Base-by-base conservation (phyloP, 129 eudicot genomes). In the Glebionis coronaria region DNA sequence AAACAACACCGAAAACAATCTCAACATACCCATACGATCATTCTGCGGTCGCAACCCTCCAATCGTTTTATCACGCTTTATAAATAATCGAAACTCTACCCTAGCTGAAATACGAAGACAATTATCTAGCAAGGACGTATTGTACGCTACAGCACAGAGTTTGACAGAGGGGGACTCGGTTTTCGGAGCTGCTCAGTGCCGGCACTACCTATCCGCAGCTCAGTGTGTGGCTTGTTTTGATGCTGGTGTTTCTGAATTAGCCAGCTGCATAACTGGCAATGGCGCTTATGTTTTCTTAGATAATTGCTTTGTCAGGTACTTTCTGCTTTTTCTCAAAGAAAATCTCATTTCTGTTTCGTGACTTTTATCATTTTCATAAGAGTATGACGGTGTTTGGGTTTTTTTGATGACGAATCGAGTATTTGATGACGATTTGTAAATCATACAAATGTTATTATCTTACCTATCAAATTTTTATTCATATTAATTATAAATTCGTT, bases 241-340 rank as follows among this genome's bases (percentile, higher is more conserved):
- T 75, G 74, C 61, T 0, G 83, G 19, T 4, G 73, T 64, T 62
- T 44, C 67, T 55, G 69, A 49, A 53, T 31, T 74, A 51, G 58
- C 21, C 46, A 57, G 12, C 69, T 79, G 83, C 38, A 0, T 58
- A 9, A 69, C 71, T 1, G 80, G 73, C 15, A 74, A 79, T 59
- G 83, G 83, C n/a, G 84, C 80, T 57, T 59, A 76, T 21, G 58
- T 52, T 40, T 68, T 74, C 65, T 74, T 68, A 7, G 80, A 79
- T 74, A 68, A 76, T 57, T 79, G 83, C 67, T 79, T 69, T 61
- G 31, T 79, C 45, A 79, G 83, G 83, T 78, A n/a, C n/a, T n/a
- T n/a, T n/a, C n/a, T n/a, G n/a, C n/a, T n/a, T n/a, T n/a, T n/a
- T n/a, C n/a, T n/a, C n/a, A n/a, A n/a, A n/a, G n/a, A n/a, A n/a